phyloP scores from a whole-genome alignment of 176 grass and related monocot species.

The Dactylis glomerata region DNA sequence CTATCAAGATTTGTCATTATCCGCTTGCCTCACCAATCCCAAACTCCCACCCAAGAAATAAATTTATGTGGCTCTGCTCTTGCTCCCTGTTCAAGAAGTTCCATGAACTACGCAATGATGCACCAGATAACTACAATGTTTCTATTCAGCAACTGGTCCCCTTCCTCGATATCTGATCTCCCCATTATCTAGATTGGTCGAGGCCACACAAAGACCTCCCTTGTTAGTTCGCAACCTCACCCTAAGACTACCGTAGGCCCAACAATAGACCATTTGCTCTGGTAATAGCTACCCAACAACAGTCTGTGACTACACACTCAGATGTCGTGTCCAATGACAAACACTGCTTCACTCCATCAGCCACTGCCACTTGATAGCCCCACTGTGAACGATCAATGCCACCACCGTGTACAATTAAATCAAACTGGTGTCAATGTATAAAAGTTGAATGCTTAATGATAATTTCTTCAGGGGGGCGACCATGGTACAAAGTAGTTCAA shows the following conservation, averaged over 20 bases:
- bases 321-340: conserved; percentile 1
- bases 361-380: conserved; percentile 1
- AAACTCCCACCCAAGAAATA: not conserved
- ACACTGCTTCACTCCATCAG: not conserved
- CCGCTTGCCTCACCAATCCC: not conserved
- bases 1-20: not conserved
- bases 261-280: not conserved
- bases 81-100: not conserved
- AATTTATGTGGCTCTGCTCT: not conserved
- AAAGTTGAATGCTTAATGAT: not conserved
- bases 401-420: not conserved
- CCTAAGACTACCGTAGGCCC: not conserved
- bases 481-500: not conserved
- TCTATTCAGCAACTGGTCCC: not conserved
- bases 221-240: not conserved
- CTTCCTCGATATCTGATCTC: not conserved
- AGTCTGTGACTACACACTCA: not conserved
- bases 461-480: not conserved
- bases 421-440: not conserved
- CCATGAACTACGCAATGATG: not conserved
- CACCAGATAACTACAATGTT: not conserved
- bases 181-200: not conserved
- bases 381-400: not conserved
- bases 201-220: not conserved
- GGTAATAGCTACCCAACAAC: not conserved